These are phyloP conservation scores for Tolypocladium endophyticum DNA, from an alignment of 2,329 filamentous ascomycete species.

Conservation along the genomic window DNA sequence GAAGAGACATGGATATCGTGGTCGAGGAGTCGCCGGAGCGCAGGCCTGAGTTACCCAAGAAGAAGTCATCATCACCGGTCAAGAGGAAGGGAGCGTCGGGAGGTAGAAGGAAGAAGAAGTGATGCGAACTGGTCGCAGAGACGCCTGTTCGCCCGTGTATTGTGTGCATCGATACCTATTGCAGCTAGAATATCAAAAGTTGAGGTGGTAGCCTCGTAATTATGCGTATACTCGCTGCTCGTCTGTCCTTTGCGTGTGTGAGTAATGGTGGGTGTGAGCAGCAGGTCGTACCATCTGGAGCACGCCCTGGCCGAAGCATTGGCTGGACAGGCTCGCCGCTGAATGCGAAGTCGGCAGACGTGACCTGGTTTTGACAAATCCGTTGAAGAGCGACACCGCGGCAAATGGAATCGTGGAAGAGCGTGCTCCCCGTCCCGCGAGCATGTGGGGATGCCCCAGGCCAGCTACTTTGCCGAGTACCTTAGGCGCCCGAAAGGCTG, in stretches of 20 bases:
- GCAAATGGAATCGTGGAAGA: not conserved
- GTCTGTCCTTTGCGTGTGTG: not conserved
- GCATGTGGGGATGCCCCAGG: not conserved
- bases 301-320: not conserved
- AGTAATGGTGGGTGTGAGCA: not conserved
- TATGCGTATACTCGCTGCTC: not conserved
- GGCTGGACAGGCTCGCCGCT: not conserved
- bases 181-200: not conserved
- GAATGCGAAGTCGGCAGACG: not conserved
- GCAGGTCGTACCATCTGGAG: not conserved
- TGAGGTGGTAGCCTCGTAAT: not conserved
- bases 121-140: slow-evolving; percentile 4
- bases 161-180: not conserved
- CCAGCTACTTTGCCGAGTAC: not conserved
- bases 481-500: not conserved
- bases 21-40: slow-evolving; percentile 24
- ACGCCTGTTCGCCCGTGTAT: not conserved
- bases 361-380: not conserved
- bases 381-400: not conserved
- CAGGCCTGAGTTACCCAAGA: slow-evolving; percentile 18
- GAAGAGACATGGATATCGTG: slow-evolving; percentile 26
- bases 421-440: too few relatives aligned
- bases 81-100: slow-evolving; percentile 27
- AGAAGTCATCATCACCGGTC: slow-evolving; percentile 29
- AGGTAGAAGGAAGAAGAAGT: slow-evolving; percentile 24